Conservation (phyloP, 495 filamentous ascomycete species). For the Opeltia flavorubescens region DNA sequence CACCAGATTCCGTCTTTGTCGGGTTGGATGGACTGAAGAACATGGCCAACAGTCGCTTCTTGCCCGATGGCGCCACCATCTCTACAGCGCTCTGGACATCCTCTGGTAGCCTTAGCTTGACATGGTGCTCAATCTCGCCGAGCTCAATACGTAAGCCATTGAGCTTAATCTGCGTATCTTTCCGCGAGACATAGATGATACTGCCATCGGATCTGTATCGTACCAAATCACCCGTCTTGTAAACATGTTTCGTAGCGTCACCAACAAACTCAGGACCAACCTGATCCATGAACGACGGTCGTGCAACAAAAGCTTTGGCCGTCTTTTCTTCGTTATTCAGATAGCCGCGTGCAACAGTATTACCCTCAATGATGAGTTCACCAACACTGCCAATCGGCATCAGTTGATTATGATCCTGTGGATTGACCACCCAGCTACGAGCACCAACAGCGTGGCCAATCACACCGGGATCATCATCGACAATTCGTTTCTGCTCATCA, state of each 20-base stretch:
- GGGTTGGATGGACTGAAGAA: slow-evolving; percentile 15
- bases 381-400: slow-evolving; percentile 37
- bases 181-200: slow-evolving; percentile 36
- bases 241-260: slow-evolving; percentile 22
- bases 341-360: slow-evolving; percentile 34
- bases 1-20: neutral
- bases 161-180: slow-evolving; percentile 41
- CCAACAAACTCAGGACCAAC: slow-evolving; percentile 11
- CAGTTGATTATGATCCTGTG: slow-evolving; percentile 32
- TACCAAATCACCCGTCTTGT: slow-evolving; percentile 46
- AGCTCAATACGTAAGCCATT: slow-evolving; percentile 28
- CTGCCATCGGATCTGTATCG: slow-evolving; percentile 33
- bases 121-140: slow-evolving; percentile 26
- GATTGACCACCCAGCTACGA: slow-evolving; percentile 34
- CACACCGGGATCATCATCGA: slow-evolving; percentile 12
- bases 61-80: slow-evolving; percentile 27
- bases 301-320: slow-evolving; percentile 26
- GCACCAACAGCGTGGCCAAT: slow-evolving; percentile 27
- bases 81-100: slow-evolving; percentile 30
- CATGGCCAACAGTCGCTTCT: slow-evolving; percentile 26
- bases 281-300: slow-evolving; percentile 27
- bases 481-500: neutral
- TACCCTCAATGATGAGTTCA: slow-evolving; percentile 42
- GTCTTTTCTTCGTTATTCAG: slow-evolving; percentile 33
- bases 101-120: slow-evolving; percentile 13